A percentile compares a stretch with the other conserved stretches of the same genome.
These are phyloP conservation scores for Huntiella decipiens DNA, from an alignment of 2,329 filamentous ascomycete species.

Conservation along the genomic window DNA sequence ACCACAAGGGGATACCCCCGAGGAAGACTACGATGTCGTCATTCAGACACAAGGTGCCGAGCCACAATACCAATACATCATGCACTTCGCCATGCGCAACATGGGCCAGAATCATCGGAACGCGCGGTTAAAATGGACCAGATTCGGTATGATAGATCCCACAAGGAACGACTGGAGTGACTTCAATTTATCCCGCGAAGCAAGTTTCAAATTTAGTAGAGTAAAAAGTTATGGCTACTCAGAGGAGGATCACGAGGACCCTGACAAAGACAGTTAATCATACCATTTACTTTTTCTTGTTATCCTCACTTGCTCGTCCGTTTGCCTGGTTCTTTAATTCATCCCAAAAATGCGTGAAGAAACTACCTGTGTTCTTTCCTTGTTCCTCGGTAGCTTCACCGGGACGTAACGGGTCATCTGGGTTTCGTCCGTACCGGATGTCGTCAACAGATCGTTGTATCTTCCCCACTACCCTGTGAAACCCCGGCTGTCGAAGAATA, in stretches of 20 bases:
- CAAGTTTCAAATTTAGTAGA: constrained; percentile 48
- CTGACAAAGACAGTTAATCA: no score
- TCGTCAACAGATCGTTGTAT: constrained; percentile 33
- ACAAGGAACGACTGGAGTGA: constrained; percentile 60
- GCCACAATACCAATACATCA: constrained; percentile 62
- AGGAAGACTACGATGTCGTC: constrained; percentile 48
- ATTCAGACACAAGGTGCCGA: constrained; percentile 75
- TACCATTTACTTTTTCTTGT: no score
- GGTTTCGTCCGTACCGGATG: constrained; percentile 27
- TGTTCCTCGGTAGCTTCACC: constrained; percentile 30
- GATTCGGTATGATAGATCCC: no score
- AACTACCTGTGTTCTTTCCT: constrained; percentile 15
- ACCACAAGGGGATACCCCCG: constrained; percentile 16
- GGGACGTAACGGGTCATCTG: constrained; percentile 29
- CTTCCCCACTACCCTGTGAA: constrained; percentile 32
- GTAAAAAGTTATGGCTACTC: constrained; percentile 42
- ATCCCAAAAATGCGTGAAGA: constrained; percentile 26
- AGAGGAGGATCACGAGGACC: constrained; percentile 14
- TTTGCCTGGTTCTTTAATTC: neutral
- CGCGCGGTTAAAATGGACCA: constrained; percentile 74
- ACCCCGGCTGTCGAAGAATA: constrained; percentile 30
- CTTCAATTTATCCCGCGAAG: constrained; percentile 48
- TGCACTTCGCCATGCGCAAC: constrained; percentile 55
- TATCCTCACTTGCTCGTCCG: neutral
- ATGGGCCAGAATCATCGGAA: constrained; percentile 47